Conservation (phyloP, 176 grass and related monocot genomes). For the Ananas comosus region DNA sequence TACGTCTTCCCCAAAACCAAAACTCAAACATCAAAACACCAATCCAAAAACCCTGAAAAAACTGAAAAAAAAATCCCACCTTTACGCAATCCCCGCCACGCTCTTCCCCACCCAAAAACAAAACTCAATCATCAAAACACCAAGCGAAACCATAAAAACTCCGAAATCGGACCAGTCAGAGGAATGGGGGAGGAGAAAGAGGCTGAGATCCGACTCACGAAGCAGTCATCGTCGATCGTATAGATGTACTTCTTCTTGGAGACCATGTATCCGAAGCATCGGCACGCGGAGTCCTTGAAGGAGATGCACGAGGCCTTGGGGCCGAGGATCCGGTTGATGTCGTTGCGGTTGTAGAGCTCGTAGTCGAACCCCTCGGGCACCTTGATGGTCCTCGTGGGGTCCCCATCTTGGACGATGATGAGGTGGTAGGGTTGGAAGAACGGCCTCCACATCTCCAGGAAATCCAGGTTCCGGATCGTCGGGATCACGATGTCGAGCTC, state of each 20-base stretch:
- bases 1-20: too few species aligned
- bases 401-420: slow-evolving; percentile 90
- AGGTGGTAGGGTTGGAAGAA: slow-evolving; percentile 89
- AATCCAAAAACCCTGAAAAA: too few species aligned
- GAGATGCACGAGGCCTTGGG: slow-evolving; percentile 83
- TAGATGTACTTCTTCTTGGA: slow-evolving; percentile 6
- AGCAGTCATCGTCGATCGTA: slow-evolving; percentile 21
- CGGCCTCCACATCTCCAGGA: slow-evolving; percentile 80
- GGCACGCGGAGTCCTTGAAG: slow-evolving; percentile 94
- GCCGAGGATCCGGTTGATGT: slow-evolving; percentile 97
- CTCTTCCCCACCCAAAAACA: too few species aligned
- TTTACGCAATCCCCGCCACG: too few species aligned
- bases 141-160: too few species aligned
- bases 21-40: too few species aligned
- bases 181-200: neutral
- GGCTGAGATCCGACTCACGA: neutral
- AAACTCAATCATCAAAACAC: too few species aligned
- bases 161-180: neutral
- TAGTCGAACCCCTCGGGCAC: slow-evolving; percentile 86
- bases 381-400: slow-evolving; percentile 52
- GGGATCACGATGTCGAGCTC: slow-evolving; percentile 40
- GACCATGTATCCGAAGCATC: too few species aligned
- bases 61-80: too few species aligned
- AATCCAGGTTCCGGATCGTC: slow-evolving; percentile 80
- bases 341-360: slow-evolving; percentile 97